Evolutionary conservation across 139 green algal genomes (phyloP).

Genomic region (Dunaliella sp.): DNA sequence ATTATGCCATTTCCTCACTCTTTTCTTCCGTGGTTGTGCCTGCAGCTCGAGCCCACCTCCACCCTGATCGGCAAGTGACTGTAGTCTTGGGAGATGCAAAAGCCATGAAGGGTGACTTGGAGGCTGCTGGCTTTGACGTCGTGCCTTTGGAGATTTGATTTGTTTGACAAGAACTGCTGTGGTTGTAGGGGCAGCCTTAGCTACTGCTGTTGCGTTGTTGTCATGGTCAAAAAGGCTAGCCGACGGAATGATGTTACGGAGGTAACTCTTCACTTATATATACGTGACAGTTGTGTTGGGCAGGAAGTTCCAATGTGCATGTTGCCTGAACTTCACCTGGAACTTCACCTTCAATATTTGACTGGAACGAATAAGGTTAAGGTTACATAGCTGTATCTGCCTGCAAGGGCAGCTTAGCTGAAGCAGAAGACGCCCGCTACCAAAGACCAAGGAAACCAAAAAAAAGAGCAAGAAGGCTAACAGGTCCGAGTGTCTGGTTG

Average conservation of each 20-base stretch:
- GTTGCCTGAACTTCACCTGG: too few relatives aligned
- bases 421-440: neutral
- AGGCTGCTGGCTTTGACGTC: slow-evolving; percentile 37
- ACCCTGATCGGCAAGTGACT: slow-evolving; percentile 52
- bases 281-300: too few relatives aligned
- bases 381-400: neutral
- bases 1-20: slow-evolving; percentile 54
- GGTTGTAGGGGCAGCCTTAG: neutral
- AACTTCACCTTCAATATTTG: too few relatives aligned
- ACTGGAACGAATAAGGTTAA: neutral
- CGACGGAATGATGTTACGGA: too few relatives aligned
- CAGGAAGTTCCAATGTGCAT: too few relatives aligned
- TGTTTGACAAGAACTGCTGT: too few relatives aligned
- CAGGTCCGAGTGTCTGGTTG: too few relatives aligned
- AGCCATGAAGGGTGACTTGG: slow-evolving; percentile 18
- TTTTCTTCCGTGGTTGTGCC: slow-evolving; percentile 41
- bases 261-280: too few relatives aligned
- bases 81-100: slow-evolving; percentile 59
- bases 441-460: neutral
- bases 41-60: slow-evolving; percentile 60
- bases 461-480: too few relatives aligned
- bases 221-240: too few relatives aligned
- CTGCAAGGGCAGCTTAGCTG: slow-evolving; percentile 13
- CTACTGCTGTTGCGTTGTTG: too few relatives aligned
- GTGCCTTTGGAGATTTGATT: slow-evolving; percentile 27